Evolutionary conservation across 2,329 filamentous ascomycete species (phyloP).

Genomic region (Nemania sp.): DNA sequence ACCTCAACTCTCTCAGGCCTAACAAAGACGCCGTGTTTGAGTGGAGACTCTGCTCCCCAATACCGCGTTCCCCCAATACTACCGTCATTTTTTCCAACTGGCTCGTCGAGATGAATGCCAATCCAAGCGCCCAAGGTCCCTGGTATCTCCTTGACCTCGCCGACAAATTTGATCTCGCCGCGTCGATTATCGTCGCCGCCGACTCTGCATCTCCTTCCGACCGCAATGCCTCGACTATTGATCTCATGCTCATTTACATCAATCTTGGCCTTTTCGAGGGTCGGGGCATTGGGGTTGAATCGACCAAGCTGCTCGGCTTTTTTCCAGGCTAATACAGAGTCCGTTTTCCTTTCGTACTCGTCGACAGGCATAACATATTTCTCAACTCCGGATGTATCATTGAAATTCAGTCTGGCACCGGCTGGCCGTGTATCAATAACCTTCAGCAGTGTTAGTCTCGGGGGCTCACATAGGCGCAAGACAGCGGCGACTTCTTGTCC

Average conservation of each 20-base stretch:
- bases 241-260: constrained; percentile 72
- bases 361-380: constrained; percentile 88
- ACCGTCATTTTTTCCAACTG: constrained; percentile 81
- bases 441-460: constrained; percentile 50
- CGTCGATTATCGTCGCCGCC: constrained; percentile 69
- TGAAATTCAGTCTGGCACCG: constrained; percentile 75
- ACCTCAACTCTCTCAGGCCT: constrained; percentile 76
- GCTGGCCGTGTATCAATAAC: constrained; percentile 79
- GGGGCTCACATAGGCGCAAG: neutral
- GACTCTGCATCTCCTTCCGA: constrained; percentile 66
- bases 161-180: constrained; percentile 72
- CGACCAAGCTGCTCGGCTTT: constrained; percentile 92
- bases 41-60: constrained; percentile 65
- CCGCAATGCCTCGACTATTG: constrained; percentile 65
- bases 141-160: constrained; percentile 74
- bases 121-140: constrained; percentile 69
- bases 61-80: constrained; percentile 69
- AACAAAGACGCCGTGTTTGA: constrained; percentile 79
- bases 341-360: constrained; percentile 82
- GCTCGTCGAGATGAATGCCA: constrained; percentile 75
- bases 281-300: constrained; percentile 84
- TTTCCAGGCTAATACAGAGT: constrained; percentile 95
- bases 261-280: constrained; percentile 72
- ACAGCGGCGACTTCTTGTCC: constrained; percentile 13
- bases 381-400: constrained; percentile 76